phyloP scores from a whole-genome alignment of 495 filamentous ascomycete species.

The Hyaloscypha variabilis region DNA sequence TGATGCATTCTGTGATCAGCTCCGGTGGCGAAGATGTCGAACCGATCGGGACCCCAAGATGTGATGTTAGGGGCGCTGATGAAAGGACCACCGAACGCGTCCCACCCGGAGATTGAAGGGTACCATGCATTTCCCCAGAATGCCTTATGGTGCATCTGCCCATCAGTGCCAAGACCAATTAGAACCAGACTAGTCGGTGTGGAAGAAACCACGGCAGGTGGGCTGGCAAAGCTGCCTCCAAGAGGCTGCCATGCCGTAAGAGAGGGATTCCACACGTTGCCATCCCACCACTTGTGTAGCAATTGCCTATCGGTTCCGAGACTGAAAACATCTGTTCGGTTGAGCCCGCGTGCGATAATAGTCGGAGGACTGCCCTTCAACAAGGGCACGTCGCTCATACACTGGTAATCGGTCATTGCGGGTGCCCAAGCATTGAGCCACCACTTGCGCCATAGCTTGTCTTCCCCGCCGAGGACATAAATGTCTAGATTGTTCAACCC shows the following conservation, averaged over 20 bases:
- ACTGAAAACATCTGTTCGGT: neutral
- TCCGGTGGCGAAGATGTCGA: too few species aligned
- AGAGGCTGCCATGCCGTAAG: neutral
- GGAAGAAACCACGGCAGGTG: neutral
- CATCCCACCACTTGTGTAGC: slow-evolving; percentile 9
- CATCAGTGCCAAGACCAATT: slow-evolving; percentile 7
- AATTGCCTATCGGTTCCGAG: neutral
- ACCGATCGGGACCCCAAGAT: too few species aligned
- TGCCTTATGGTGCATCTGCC: neutral
- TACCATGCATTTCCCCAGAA: neutral
- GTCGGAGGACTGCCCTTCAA: neutral
- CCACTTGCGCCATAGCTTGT: too few species aligned
- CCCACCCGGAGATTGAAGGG: too few species aligned
- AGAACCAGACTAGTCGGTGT: neutral
- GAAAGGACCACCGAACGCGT: too few species aligned
- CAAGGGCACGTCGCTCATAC: too few species aligned
- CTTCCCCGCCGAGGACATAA: neutral
- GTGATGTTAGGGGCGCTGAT: too few species aligned
- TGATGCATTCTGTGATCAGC: too few species aligned
- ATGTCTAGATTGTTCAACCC: neutral
- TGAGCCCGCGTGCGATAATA: neutral
- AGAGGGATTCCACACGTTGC: neutral
- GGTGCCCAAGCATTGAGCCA: too few species aligned
- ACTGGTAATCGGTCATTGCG: too few species aligned
- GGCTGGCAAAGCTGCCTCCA: neutral